Percentiles rank a stretch among this genome's conserved stretches.
Evolutionary conservation across 371 early-diverging fungal species (phyloP).

Genomic region (Mucor indicus): DNA sequence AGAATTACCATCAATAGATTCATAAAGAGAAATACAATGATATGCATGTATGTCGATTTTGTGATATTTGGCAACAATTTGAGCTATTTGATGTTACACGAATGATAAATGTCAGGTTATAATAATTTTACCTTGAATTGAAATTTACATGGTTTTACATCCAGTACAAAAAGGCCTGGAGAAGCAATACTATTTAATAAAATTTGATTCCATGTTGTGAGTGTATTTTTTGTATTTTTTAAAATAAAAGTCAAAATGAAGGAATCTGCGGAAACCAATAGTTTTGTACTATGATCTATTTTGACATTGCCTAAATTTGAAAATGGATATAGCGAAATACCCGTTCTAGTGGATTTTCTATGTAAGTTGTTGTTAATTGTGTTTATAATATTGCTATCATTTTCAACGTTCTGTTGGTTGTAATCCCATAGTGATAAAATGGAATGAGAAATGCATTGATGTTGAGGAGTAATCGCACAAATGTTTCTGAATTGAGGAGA

Average conservation of each 20-base stretch:
- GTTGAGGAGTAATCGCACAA: constrained; percentile 2
- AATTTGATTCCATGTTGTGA: constrained; percentile 38
- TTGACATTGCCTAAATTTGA: constrained; percentile 54
- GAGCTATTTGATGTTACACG: no score
- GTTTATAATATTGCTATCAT: constrained; percentile 26
- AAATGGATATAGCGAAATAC: constrained; percentile 45
- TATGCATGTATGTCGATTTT: no score
- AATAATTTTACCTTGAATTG: no score
- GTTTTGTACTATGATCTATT: constrained; percentile 13
- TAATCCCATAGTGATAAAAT: constrained; percentile 53
- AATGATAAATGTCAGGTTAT: no score
- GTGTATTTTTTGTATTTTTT: constrained; percentile 15
- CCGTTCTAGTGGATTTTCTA: constrained; percentile 25
- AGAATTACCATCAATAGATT: background rate
- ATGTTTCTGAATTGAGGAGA: background rate
- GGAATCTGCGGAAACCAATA: constrained; percentile 45
- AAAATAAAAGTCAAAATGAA: constrained; percentile 39
- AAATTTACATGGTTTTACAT: no score
- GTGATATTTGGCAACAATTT: no score
- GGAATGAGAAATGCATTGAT: constrained; percentile 54
- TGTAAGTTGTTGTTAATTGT: constrained; percentile 33
- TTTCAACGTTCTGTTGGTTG: constrained; percentile 13
- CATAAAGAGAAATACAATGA: no score
- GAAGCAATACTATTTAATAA: no score
- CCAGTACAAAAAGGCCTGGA: no score